Evolutionary conservation across 176 grass and related monocot species (phyloP), one percentile per base, ranked within the genome.

Genomic region (Echinochloa phyllopogon): DNA sequence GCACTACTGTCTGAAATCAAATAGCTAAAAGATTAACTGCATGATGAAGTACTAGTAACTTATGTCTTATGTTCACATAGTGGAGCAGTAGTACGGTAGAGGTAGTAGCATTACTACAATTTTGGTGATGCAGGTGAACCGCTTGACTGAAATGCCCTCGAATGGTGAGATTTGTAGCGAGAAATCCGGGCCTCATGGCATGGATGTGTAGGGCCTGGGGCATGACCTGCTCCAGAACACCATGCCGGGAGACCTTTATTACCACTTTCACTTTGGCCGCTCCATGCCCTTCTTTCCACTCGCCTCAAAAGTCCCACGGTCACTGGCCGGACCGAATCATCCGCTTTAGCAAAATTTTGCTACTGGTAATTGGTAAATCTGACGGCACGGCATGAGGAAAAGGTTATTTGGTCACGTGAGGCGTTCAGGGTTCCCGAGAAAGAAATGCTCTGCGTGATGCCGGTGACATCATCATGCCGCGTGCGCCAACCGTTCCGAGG

Each of bases 171-270:
- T 60, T 84, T 74, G 23, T 20, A 51, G 59, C 15, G 48, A 74
- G 41, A 80, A 21, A 50, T 75, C 69, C 64, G 25, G 77, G 83
- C 3, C 29, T 13, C 63, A 61, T 27, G 37, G 77, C 63, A 61
- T 27, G 37, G 77, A 76, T 77, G 24, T 33, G 88, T 86, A 86
- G 72, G 78, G 56, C 83, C 64, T 86, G 63, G 63, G 65, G 78
- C 62, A 86, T 82, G 65, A 78, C 76, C 81, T 71, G 88, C 62
- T 43, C 59, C 76, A 55, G 88, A 89, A 29, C 83, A 82, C 72
- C 77, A 86, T 29, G 83, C 36, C 33, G 63, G 63, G 8, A 16
- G 8, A 16, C n/a, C 11, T 70, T 80, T 50, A 37, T 77, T 44
- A 20, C 36, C 70, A 11, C 15, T 53, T 48, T 36, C 68, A 45